These are phyloP conservation scores for Phytophthora cryptogea DNA, from an alignment of 352 stramenopile genomes.

Conservation along the genomic window DNA sequence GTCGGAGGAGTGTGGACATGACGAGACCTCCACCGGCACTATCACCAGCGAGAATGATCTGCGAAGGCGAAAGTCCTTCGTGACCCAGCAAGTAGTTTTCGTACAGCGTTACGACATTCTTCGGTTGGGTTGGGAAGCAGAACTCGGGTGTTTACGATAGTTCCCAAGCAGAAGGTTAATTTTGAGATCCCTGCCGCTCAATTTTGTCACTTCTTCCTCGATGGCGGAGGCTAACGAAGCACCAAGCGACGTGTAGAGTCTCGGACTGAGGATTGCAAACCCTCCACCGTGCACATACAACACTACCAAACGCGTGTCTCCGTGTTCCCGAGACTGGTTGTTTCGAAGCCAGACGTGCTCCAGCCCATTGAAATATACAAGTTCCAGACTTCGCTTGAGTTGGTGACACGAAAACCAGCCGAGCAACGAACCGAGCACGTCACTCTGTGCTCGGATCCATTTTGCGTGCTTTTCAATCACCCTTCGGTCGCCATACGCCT, in stretches of 20 bases:
- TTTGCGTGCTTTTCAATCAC: slow-evolving; percentile 17
- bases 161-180: slow-evolving; percentile 53
- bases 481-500: slow-evolving; percentile 23
- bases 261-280: slow-evolving; percentile 43
- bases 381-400: slow-evolving; percentile 24
- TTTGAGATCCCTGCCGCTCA: not conserved
- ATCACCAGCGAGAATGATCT: slow-evolving; percentile 54
- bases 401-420: slow-evolving; percentile 25
- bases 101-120: slow-evolving; percentile 48
- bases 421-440: slow-evolving; percentile 26
- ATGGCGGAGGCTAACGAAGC: slow-evolving; percentile 27
- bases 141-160: slow-evolving; percentile 58
- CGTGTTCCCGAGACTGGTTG: not conserved
- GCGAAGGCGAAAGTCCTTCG: slow-evolving; percentile 28
- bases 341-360: slow-evolving; percentile 50
- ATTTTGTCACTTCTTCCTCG: slow-evolving; percentile 21
- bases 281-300: slow-evolving; percentile 54
- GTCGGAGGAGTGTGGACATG: slow-evolving; percentile 48
- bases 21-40: slow-evolving; percentile 51
- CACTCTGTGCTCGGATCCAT: slow-evolving; percentile 29
- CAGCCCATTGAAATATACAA: slow-evolving; percentile 40
- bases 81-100: slow-evolving; percentile 40
- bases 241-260: slow-evolving; percentile 42
- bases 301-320: slow-evolving; percentile 34
- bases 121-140: slow-evolving; percentile 38